Base-by-base conservation (phyloP, 768 basidiomycete species). In the Suillus hirtellus region DNA sequence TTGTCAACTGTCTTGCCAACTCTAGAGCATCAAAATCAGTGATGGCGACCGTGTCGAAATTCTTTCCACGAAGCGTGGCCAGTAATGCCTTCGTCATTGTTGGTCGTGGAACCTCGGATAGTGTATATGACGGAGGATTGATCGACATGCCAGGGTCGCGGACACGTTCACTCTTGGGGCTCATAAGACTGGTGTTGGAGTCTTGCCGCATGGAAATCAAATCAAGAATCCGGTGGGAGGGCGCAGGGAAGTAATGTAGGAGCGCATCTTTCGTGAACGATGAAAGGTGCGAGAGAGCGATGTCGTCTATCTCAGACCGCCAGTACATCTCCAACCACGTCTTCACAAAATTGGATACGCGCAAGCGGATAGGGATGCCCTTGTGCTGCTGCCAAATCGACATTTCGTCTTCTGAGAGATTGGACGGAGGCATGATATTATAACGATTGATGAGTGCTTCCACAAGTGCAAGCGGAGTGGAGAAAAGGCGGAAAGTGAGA, bases 1-100 rank as follows among this genome's bases (percentile, higher is more conserved):
- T 85, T 19, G 96, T 97, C 68, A 99, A 73, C 76, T 99, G 97
- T 56, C 97, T 84, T 9, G 95, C 95, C 50, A 99, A 81, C 75
- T 99, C 97, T 67, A 96, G 77, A 38, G 91, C 80, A 71, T 99
- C 95, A 69, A 99, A 95, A 70, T 99, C 97, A n/a, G 89, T 92
- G 8, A 96, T 80, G 21, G 81, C 75, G 58, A 95, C 86, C 2
- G 81, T 75, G 10, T 77, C 70, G 63, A 87, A 92, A 66, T 86
- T 84, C 73, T 82, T 88, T 72, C 82, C 84, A 61, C 91, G 83
- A 50, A 97, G 78, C 15, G 86, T 76, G 6, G 84, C 78, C 40
- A 95, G 81, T 21, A 96, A 79, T 0, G 85, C 80, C 77, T 93
- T 95, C 61, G 87, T 92, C 82, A 98, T 91, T 67, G 88, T 82